These are phyloP conservation scores for Leccinum arenicola DNA, from an alignment of 768 basidiomycete species.

Conservation along the genomic window DNA sequence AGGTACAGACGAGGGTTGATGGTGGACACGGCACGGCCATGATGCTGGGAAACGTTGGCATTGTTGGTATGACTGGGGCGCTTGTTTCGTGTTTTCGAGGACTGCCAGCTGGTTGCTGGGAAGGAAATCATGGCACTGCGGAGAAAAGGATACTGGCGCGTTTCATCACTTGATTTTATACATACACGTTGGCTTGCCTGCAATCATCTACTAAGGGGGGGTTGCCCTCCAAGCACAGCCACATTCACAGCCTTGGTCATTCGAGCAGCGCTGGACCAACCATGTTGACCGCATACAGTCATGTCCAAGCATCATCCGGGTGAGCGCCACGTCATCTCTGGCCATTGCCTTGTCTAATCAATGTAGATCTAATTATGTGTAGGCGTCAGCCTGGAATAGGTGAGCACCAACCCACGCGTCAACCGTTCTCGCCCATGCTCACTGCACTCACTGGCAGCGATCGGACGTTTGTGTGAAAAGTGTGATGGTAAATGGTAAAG, in stretches of 20 bases:
- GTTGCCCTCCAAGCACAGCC: conserved; percentile 14
- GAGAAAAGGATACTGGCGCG: neutral
- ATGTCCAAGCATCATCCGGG: conserved; percentile 95
- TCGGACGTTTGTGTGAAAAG: conserved; percentile 97
- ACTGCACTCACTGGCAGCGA: conserved; percentile 51
- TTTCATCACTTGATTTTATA: conserved; percentile 10
- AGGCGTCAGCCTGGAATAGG: conserved; percentile 97
- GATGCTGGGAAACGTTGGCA: neutral
- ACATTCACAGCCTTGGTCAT: conserved; percentile 12
- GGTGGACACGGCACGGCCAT: conserved; percentile 25
- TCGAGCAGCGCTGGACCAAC: too few relatives aligned
- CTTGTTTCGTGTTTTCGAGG: conserved; percentile 19
- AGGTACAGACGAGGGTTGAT: conserved; percentile 58
- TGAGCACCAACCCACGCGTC: conserved; percentile 31
- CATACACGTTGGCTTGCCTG: conserved; percentile 3
- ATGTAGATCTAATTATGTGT: conserved; percentile 94
- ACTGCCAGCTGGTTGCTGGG: conserved; percentile 29
- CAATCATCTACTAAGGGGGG: neutral
- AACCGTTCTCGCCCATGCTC: neutral
- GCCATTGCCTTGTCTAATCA: neutral
- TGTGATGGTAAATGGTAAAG: conserved; percentile 97
- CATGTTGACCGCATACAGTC: conserved; percentile 18
- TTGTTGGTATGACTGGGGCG: conserved; percentile 6
- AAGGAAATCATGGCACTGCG: conserved; percentile 30
- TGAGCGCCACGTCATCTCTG: conserved; percentile 24